phyloP scores from a whole-genome alignment of 2,329 filamentous ascomycete species.

The Lecanoromycetidae sp. region DNA sequence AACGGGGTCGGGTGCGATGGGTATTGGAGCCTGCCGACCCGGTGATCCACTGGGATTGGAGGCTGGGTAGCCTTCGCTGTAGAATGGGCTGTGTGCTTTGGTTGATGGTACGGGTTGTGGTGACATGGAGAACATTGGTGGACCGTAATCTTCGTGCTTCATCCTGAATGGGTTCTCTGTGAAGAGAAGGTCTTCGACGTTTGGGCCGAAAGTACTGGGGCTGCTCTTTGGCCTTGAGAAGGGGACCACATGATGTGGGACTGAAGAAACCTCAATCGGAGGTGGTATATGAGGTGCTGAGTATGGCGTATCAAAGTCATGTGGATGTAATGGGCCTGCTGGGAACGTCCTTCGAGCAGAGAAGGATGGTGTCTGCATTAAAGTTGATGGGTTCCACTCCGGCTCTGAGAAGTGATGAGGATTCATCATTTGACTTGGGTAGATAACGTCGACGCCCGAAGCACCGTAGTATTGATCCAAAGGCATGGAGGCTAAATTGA shows the following conservation, averaged over 20 bases:
- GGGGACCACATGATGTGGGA: slow-evolving; percentile 12
- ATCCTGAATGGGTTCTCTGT: slow-evolving; percentile 18
- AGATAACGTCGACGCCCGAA: slow-evolving; percentile 16
- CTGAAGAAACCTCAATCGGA: slow-evolving; percentile 14
- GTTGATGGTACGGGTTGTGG: slow-evolving; percentile 10
- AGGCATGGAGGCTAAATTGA: slow-evolving; percentile 11
- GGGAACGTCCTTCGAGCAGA: slow-evolving; percentile 2
- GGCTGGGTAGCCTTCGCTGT: slow-evolving; percentile 11
- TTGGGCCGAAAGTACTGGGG: slow-evolving; percentile 19
- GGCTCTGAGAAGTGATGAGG: slow-evolving; percentile 18
- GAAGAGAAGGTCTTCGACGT: slow-evolving; percentile 19
- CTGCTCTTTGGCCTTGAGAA: slow-evolving; percentile 18
- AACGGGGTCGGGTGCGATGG: slow-evolving; percentile 18
- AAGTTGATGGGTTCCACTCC: slow-evolving; percentile 16
- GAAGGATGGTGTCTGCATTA: slow-evolving; percentile 3
- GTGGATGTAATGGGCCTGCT: slow-evolving; percentile 8
- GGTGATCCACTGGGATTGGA: slow-evolving; percentile 15
- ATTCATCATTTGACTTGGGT: slow-evolving; percentile 18
- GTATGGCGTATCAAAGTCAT: slow-evolving; percentile 14
- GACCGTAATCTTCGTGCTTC: slow-evolving; percentile 16
- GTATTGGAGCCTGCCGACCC: slow-evolving; percentile 14
- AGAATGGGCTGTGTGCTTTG: slow-evolving; percentile 14
- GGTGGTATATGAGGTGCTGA: slow-evolving; percentile 15
- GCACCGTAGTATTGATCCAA: slow-evolving; percentile 15
- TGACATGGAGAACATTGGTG: slow-evolving; percentile 18